These are phyloP conservation scores for Lentinula aciculospora DNA, from an alignment of 768 basidiomycete species.

Conservation along the genomic window DNA sequence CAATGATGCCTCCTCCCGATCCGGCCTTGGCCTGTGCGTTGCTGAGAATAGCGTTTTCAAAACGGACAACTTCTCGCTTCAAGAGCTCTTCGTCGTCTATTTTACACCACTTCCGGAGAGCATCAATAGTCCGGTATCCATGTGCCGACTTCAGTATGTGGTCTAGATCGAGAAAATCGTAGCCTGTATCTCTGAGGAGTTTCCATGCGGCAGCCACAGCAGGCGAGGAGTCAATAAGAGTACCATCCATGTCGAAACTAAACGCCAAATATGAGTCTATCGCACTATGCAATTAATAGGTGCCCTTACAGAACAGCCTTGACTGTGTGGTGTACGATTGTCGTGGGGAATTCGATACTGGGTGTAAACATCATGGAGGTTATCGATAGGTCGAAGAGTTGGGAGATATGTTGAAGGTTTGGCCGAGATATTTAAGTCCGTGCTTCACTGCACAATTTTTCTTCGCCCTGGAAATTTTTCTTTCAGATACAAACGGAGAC, in stretches of 20 bases:
- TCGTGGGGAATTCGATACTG: neutral
- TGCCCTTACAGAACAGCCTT: conserved; percentile 4
- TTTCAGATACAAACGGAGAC: neutral
- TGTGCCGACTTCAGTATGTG: conserved; percentile 11
- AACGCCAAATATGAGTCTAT: neutral
- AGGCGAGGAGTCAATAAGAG: conserved; percentile 12
- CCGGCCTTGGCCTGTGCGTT: conserved; percentile 9
- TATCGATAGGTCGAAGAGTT: neutral
- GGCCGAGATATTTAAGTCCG: neutral
- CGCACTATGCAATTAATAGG: neutral
- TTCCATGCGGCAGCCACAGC: conserved; percentile 11
- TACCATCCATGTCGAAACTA: conserved; percentile 9
- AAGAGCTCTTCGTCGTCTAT: conserved; percentile 10
- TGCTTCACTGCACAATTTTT: neutral
- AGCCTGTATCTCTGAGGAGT: conserved; percentile 10
- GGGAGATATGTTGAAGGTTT: neutral
- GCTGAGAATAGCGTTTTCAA: conserved; percentile 11
- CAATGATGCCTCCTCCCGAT: conserved; percentile 8
- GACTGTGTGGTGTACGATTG: conserved; percentile 1
- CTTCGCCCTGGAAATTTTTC: neutral
- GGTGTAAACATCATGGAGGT: neutral
- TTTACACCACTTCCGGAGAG: conserved; percentile 11
- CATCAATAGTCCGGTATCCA: conserved; percentile 11
- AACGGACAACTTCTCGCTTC: conserved; percentile 11
- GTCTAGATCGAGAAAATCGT: conserved; percentile 11